phyloP scores from a whole-genome alignment of 768 basidiomycete species.

The Amanita exitialis region DNA sequence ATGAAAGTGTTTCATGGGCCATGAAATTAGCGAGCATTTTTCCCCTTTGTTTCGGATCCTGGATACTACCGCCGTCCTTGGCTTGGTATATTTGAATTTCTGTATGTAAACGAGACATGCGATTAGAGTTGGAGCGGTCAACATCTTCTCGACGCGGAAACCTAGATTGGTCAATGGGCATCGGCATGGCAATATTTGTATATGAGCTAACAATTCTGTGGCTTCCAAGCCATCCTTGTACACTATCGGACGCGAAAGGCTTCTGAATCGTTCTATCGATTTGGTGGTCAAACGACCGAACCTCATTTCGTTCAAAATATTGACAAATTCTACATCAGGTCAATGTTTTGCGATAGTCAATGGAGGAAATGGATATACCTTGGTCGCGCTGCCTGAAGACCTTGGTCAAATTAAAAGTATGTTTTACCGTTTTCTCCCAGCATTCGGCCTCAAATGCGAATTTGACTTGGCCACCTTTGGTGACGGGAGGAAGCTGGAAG shows the following conservation, averaged over 20 bases:
- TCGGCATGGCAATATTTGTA: background rate
- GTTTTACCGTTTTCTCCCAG: slow-evolving; percentile 67
- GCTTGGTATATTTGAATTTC: slow-evolving; percentile 45
- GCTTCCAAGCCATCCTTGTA: slow-evolving; percentile 80
- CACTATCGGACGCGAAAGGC: slow-evolving; percentile 55
- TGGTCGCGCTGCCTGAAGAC: slow-evolving; percentile 94
- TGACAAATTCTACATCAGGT: slow-evolving; percentile 59
- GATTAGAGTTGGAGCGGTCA: slow-evolving; percentile 65
- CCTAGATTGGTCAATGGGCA: slow-evolving; percentile 26
- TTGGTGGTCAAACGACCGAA: slow-evolving; percentile 60
- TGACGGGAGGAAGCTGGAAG: slow-evolving; percentile 94
- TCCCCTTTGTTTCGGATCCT: slow-evolving; percentile 45
- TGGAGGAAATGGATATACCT: slow-evolving; percentile 34
- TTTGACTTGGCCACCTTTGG: slow-evolving; percentile 53
- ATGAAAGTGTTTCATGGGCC: slow-evolving; percentile 59
- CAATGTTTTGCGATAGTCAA: background rate
- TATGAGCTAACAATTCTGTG: slow-evolving; percentile 70
- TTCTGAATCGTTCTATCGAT: slow-evolving; percentile 64
- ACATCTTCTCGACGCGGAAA: slow-evolving; percentile 93
- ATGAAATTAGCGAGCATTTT: slow-evolving; percentile 88
- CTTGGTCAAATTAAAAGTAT: slow-evolving; percentile 87
- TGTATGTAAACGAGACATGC: slow-evolving; percentile 53
- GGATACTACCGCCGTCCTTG: slow-evolving; percentile 51
- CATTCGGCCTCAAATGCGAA: slow-evolving; percentile 87
- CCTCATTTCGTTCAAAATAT: slow-evolving; percentile 98